Percentiles rank a stretch among this genome's conserved stretches.
These are phyloP conservation scores for Eutrema salsugineum DNA, from an alignment of 441 rosid species.

Conservation along the genomic window DNA sequence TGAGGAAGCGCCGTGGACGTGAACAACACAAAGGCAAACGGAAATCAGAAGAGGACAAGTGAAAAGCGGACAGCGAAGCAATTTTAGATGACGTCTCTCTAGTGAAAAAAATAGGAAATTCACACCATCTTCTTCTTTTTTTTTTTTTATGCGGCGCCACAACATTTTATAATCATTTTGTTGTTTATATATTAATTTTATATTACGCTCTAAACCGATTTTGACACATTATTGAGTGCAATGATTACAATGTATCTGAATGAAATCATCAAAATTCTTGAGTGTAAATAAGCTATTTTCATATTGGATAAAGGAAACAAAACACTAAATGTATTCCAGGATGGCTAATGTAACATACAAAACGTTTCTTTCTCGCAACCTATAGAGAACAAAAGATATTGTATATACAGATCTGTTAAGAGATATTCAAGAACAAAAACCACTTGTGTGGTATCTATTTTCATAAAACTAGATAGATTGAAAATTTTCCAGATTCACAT, in stretches of 20 bases:
- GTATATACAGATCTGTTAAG: not conserved
- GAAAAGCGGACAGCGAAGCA: slow-evolving; percentile 13
- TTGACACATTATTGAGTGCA: not conserved
- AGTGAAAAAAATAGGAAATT: not conserved
- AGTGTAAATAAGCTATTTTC: not conserved
- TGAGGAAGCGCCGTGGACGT: slow-evolving; percentile 29
- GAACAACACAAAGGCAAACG: slow-evolving; percentile 4
- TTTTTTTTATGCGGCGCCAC: slow-evolving; percentile 29
- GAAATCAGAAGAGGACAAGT: slow-evolving; percentile 15
- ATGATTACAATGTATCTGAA: not conserved
- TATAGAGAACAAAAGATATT: not conserved
- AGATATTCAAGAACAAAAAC: not conserved
- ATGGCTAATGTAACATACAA: not conserved
- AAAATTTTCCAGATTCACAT: not conserved
- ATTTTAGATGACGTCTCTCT: slow-evolving; percentile 20
- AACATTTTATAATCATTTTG: slow-evolving; percentile 1
- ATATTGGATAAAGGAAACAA: not conserved
- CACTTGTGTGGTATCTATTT: not conserved
- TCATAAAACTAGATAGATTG: not conserved
- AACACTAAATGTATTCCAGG: no score
- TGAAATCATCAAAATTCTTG: not conserved
- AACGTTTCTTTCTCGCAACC: not conserved
- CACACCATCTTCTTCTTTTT: not conserved
- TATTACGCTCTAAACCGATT: not conserved
- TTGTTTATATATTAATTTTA: not conserved